These are phyloP conservation scores for Emergomyces orientalis DNA, from an alignment of 2,329 filamentous ascomycete genomes.

Conservation along the genomic window DNA sequence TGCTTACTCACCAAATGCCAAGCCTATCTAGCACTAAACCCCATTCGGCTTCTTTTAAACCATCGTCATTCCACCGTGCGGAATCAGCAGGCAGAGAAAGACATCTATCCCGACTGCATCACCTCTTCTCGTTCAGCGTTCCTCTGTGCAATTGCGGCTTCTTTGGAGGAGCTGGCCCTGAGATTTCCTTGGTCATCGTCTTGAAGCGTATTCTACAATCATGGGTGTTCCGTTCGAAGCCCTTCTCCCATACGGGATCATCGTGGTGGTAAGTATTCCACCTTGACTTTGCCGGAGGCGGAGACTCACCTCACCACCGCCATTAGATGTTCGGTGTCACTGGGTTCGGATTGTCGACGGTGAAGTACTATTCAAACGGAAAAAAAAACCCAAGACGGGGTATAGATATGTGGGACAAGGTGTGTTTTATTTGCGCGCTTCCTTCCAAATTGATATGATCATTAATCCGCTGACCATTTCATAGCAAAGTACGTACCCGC, in stretches of 20 bases:
- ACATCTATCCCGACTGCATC: slow-evolving; percentile 1
- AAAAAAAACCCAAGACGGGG: slow-evolving; percentile 53
- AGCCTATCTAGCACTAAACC: slow-evolving; percentile 12
- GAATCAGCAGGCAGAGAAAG: background rate
- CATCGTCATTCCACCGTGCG: slow-evolving; percentile 4
- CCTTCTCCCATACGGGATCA: slow-evolving; percentile 55
- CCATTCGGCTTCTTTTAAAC: background rate
- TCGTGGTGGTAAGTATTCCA: slow-evolving; percentile 45
- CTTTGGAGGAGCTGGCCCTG: background rate
- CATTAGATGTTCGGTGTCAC: slow-evolving; percentile 52
- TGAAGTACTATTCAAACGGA: slow-evolving; percentile 53
- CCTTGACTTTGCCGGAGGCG: background rate
- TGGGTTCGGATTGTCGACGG: slow-evolving; percentile 48
- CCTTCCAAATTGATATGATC: too few relatives aligned
- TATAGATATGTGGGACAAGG: slow-evolving; percentile 55
- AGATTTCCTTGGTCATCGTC: background rate
- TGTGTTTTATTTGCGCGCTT: slow-evolving; percentile 31
- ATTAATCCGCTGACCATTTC: slow-evolving; percentile 33
- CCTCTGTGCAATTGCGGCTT: slow-evolving; percentile 15
- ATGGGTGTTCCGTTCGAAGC: slow-evolving; percentile 62
- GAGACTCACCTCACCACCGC: slow-evolving; percentile 15
- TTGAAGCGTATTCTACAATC: slow-evolving; percentile 18
- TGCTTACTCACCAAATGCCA: slow-evolving; percentile 18
- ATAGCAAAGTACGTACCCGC: slow-evolving; percentile 45
- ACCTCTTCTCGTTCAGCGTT: slow-evolving; percentile 8